phyloP scores from a whole-genome alignment of 2,329 filamentous ascomycete species.

The Coniella vitis region DNA sequence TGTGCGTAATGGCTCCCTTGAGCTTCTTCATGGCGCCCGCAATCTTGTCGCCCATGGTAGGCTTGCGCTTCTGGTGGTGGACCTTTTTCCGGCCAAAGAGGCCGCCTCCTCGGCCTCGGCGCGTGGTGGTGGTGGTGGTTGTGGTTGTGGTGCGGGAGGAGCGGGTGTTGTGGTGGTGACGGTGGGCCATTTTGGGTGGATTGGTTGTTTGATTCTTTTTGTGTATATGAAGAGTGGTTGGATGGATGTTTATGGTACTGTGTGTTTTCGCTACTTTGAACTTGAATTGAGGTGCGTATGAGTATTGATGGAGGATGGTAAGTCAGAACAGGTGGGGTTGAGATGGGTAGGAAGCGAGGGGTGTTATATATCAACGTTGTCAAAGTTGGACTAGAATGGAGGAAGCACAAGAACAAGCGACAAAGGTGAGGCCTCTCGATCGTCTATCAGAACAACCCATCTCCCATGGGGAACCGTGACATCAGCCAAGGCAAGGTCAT shows the following conservation, averaged over 20 bases:
- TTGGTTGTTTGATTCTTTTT: neutral
- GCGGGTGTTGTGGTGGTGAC: constrained; percentile 19
- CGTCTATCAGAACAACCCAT: no score
- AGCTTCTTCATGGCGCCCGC: constrained; percentile 69
- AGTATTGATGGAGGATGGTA: no score
- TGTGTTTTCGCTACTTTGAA: neutral
- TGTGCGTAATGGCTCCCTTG: constrained; percentile 60
- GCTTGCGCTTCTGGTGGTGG: constrained; percentile 61
- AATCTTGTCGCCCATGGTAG: constrained; percentile 69
- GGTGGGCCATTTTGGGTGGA: constrained; percentile 9
- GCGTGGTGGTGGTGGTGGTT: constrained; percentile 22
- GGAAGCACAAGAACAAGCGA: no score
- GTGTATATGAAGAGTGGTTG: neutral
- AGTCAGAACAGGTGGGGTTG: neutral
- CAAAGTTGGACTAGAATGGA: no score
- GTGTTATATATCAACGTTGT: neutral
- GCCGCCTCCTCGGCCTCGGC: constrained; percentile 23
- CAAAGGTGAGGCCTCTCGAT: no score
- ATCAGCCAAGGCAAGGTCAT: neutral
- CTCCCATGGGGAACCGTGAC: neutral
- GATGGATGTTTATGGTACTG: neutral
- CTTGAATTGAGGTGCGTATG: neutral
- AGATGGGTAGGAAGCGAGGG: neutral
- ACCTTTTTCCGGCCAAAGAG: constrained; percentile 17
- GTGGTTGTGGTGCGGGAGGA: constrained; percentile 19